Evolutionary conservation across 2,329 filamentous ascomycete species (phyloP), one percentile per base, ranked within the genome.

Genomic region (Capronia coronata): DNA sequence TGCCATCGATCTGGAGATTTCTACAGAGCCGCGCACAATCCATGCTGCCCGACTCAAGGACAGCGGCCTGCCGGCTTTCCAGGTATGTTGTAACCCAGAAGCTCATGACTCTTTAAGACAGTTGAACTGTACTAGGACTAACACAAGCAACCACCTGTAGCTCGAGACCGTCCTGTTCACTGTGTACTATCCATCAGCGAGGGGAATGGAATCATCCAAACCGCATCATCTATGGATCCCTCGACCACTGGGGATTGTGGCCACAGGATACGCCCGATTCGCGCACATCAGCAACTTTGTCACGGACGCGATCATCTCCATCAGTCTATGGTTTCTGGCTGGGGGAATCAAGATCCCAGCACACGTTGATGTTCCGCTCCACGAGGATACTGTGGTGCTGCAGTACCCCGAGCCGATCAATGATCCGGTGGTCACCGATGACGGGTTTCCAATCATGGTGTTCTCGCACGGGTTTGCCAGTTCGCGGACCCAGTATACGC

Each of bases 111-210:
- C n/a, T n/a, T n/a, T n/a, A n/a, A n/a, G n/a, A n/a, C 21, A 38
- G 7, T 49, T 9, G 18, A 13, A 7, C 19, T 14, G 23, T 11
- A 9, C 9, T 18, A 10, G 18, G 14, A 8, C 18, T 2, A 16
- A 14, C 13, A 19, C 8, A 22, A 10, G 32, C 32, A 5, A n/a
- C 13, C 5, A 35, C 13, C 32, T 5, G 3, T 21, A 60, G 57
- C 35, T 61, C 8, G 52, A 60, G 34, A 61, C 59, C 0, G 59
- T 61, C 13, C 52, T 61, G 18, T 61, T 61, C 49, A 60, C 57
- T 10, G 37, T 61, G 2, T 61, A 59, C 51, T 61, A 61, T 39
- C 59, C 59, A 11, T 34, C 58, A 5, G 39, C 42, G 9, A 55
- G 54, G 30, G 56, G 50, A 9, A 44, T 40, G 1, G 42, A 34